Evolutionary conservation across 352 stramenopile species (phyloP).

Genomic region (Pythium brassicae): DNA sequence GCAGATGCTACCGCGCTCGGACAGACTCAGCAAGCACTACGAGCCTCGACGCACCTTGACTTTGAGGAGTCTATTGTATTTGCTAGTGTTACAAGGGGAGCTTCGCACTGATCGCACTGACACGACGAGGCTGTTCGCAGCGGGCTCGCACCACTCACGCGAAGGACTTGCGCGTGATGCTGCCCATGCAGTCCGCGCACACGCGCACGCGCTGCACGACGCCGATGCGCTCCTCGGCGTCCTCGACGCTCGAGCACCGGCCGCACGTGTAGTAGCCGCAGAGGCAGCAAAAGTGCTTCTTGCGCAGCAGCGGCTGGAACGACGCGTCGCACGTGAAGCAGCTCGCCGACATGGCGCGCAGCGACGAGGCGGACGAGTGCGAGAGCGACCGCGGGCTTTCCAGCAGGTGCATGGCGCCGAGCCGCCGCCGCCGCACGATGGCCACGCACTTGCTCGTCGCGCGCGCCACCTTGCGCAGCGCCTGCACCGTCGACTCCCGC

Average conservation of each 20-base stretch:
- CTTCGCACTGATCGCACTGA: too few species aligned
- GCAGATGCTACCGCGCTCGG: too few species aligned
- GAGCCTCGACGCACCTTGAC: too few species aligned
- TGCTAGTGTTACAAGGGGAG: too few species aligned
- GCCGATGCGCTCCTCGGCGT: conserved; percentile 40
- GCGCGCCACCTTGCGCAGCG: conserved; percentile 14
- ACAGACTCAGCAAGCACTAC: too few species aligned
- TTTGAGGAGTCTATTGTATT: too few species aligned
- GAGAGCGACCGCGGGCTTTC: conserved; percentile 1
- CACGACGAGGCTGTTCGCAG: not conserved
- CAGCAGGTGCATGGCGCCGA: conserved; percentile 13
- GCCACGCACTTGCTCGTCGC: conserved; percentile 13
- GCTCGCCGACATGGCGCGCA: conserved; percentile 8
- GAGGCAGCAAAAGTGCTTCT: conserved; percentile 36
- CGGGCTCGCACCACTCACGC: conserved; percentile 5
- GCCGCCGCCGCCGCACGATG: conserved; percentile 18
- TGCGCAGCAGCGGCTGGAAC: conserved; percentile 17
- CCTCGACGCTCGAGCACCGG: conserved; percentile 30
- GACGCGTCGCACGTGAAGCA: conserved; percentile 16
- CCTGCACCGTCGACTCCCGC: conserved; percentile 7
- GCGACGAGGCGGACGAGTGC: conserved; percentile 3
- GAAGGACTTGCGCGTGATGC: conserved; percentile 12
- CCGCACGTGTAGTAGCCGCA: conserved; percentile 34
- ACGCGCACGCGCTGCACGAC: conserved; percentile 30
- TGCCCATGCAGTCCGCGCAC: conserved; percentile 35